Percentiles rank a stretch among this genome's conserved stretches.
Evolutionary conservation across 306 rosid genomes (phyloP).

Genomic region (Gillenia trifoliata): DNA sequence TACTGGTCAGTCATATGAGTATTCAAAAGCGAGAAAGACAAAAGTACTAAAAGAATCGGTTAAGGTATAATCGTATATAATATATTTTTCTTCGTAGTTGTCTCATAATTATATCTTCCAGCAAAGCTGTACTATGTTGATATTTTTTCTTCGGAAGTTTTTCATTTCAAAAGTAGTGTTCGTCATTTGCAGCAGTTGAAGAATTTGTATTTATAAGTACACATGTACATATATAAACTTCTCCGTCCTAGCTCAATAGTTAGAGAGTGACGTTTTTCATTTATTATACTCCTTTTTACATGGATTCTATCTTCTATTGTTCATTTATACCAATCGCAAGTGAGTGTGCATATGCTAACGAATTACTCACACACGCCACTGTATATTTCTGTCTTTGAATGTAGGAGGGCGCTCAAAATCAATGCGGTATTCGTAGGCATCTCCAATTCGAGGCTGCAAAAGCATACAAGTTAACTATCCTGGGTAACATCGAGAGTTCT

Average conservation of each 20-base stretch:
- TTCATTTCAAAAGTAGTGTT: background rate
- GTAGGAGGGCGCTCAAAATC: constrained; percentile 10
- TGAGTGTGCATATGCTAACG: background rate
- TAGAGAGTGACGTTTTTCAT: background rate
- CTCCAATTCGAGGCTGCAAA: constrained; percentile 24
- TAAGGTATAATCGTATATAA: background rate
- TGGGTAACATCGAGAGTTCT: background rate
- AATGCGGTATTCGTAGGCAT: constrained; percentile 19
- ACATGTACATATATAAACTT: background rate
- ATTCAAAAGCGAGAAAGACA: background rate
- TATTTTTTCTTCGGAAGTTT: background rate
- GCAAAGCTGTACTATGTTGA: background rate
- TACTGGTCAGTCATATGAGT: background rate
- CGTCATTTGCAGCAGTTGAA: background rate
- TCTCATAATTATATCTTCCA: background rate
- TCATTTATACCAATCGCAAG: background rate
- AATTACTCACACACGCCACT: background rate
- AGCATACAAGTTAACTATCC: background rate
- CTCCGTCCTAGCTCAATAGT: background rate
- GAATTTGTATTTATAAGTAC: background rate
- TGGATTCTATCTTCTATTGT: background rate
- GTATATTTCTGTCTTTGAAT: constrained; percentile 1
- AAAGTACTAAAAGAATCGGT: background rate
- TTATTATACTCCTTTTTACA: background rate
- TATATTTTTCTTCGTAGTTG: background rate